Evolutionary conservation across 345 rosid genomes (phyloP), one percentile per base, ranked within the genome.

Genomic region (Gossypium herbaceum): DNA sequence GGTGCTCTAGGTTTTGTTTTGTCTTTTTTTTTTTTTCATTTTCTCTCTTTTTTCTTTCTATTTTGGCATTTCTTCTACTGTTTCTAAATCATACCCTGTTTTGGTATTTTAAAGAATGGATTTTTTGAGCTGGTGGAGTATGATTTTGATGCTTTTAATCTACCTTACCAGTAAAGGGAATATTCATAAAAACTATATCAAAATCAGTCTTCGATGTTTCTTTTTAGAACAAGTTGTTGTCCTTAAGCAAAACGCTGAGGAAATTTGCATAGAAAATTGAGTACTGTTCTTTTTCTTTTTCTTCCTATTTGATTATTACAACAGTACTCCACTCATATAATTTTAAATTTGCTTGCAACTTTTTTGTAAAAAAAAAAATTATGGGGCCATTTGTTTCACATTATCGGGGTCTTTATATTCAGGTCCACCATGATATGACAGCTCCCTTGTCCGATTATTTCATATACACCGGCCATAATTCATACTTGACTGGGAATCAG

Each of bases 401-500:
- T 62, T 66, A 3, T 3, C 12, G 2, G 3, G 24, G 48, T 58
- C 3, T 79, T 61, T 39, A 4, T 17, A 71, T 81, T 74, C 92
- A 96, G 98, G 98, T 92, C 67, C 97, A 87, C 44, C 94, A 92
- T 25, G 90, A 89, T 24, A 96, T 93, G 97, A 82, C 76, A 45
- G 94, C 94, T 77, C 97, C 97, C 6, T 56, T 96, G 83, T 93
- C 97, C 1, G 94, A 90, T 85, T 93, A 93, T 78, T 92, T 87
- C 86, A 90, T 96, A 75, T 89, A 74, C 79, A 93, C 98, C 12
- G 97, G 98, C 25, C 99, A 93, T 78, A 96, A 93, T 78, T 93
- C 97, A 0, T 96, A 96, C 75, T 84, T 96, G 79, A 93, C 98
- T 0, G 97, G 98, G 52, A 96, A 93, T 67, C 98, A 96, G 72